Conservation (phyloP, 345 rosid species). For the Eucalyptus coolabah region DNA sequence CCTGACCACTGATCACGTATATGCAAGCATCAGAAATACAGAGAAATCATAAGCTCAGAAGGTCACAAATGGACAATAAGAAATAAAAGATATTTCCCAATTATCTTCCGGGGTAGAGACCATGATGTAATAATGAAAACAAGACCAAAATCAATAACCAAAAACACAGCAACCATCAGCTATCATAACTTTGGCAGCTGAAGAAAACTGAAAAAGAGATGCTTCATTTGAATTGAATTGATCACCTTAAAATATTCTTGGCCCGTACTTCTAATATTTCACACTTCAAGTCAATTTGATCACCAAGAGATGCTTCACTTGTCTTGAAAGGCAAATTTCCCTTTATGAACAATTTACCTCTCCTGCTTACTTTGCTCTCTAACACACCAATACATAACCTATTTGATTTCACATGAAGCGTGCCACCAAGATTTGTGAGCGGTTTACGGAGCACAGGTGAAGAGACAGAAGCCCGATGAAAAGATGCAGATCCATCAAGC, state of each 20-base stretch:
- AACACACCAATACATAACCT: conserved; percentile 64
- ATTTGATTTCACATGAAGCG: conserved; percentile 79
- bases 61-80: not conserved
- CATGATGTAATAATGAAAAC: not conserved
- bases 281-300: conserved; percentile 90
- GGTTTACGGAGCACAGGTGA: conserved; percentile 86
- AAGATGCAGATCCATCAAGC: conserved; percentile 86
- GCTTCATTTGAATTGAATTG: not conserved
- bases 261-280: conserved; percentile 94
- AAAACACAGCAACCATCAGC: not conserved
- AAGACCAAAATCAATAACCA: not conserved
- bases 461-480: conserved; percentile 80
- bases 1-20: conserved; percentile 72
- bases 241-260: conserved; percentile 75
- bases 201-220: not conserved
- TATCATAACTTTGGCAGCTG: not conserved
- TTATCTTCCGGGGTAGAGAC: not conserved
- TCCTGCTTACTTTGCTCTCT: conserved; percentile 89
- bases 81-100: not conserved
- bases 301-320: conserved; percentile 60
- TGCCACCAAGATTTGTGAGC: conserved; percentile 86
- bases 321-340: conserved; percentile 85
- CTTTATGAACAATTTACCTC: conserved; percentile 75
- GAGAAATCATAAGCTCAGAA: not conserved
- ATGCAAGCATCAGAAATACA: not conserved